Base-by-base conservation (phyloP, 75 land plant species). In the Cupressus sempervirens region DNA sequence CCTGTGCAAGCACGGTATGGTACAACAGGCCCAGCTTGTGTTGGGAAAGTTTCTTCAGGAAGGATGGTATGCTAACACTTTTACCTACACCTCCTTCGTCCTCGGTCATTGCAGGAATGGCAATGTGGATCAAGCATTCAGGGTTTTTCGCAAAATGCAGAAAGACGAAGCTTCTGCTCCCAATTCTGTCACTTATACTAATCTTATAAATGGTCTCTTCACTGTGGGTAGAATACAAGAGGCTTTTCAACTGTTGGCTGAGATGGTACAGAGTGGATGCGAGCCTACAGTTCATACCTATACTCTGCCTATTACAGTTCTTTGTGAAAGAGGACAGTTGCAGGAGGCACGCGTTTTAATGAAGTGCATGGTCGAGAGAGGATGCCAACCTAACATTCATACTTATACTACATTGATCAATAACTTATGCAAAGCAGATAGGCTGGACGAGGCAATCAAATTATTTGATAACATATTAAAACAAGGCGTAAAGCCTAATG, bases 41-140 rank as follows among this genome's bases (percentile, higher is more conserved):
- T 85, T 92, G 48, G 56, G 68, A 82, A 62, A 88, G 86, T 88
- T 97, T 84, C 87, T 87, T 32, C 88, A 90, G 81, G 84, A 53
- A 70, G 93, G 87, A 43, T 50, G 85, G 56, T 62, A n/a, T 30
- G 92, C 93, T 13, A 90, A 92, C 87, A 87, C 83, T 3, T 91
- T 92, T 80, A 92, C 93, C 15, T 94, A 92, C 85, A 94, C 93
- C 10, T 92, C 93, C 13, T 83, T 94, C 67, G 91, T 94, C 72
- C 86, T 91, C 9, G 95, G 95, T 68, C 89, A 90, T 76, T 94
- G 92, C 76, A 86, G 90, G 84, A 88, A 89, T 68, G 34, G 35
- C 14, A 87, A 93, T 82, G 67, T 91, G 48, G 93, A 83, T 83
- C 23, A 46, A 48, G 93, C 92, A 7, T 88, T 92, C 73, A 38